Conservation (phyloP, 371 early-diverging fungal genomes). For the Choanephora cucurbitarum region DNA sequence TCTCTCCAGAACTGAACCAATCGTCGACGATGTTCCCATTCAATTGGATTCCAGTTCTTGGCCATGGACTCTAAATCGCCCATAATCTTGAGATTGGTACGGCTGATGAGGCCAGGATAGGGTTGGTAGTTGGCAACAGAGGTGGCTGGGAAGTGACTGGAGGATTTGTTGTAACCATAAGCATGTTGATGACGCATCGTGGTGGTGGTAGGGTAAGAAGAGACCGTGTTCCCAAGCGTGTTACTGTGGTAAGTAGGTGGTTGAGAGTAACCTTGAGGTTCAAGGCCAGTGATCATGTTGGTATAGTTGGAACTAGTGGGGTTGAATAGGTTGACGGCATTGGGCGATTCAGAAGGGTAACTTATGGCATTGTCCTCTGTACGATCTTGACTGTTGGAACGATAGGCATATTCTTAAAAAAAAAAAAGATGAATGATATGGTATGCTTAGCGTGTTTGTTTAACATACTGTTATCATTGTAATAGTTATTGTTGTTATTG, state of each 20-base stretch:
- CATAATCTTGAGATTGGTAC: conserved; percentile 63
- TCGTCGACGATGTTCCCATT: conserved; percentile 62
- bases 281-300: conserved; percentile 5
- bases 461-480: conserved; percentile 16
- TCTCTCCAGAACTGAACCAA: conserved; percentile 74
- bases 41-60: conserved; percentile 56
- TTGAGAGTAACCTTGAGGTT: too few relatives aligned
- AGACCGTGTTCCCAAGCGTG: too few relatives aligned
- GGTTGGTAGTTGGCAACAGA: conserved; percentile 42
- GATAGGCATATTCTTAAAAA: conserved; percentile 11
- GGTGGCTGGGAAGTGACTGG: conserved; percentile 12
- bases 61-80: conserved; percentile 61
- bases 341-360: neutral
- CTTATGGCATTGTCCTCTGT: neutral
- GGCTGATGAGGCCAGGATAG: conserved; percentile 62
- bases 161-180: conserved; percentile 11
- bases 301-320: neutral
- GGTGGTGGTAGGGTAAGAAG: neutral
- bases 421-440: too few relatives aligned
- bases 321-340: conserved; percentile 5
- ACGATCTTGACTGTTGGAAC: conserved; percentile 3
- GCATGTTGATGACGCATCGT: neutral
- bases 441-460: too few relatives aligned
- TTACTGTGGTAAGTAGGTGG: too few relatives aligned
- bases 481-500: neutral